phyloP scores from a whole-genome alignment of 129 eudicot genomes.

The Tanacetum coccineum region DNA sequence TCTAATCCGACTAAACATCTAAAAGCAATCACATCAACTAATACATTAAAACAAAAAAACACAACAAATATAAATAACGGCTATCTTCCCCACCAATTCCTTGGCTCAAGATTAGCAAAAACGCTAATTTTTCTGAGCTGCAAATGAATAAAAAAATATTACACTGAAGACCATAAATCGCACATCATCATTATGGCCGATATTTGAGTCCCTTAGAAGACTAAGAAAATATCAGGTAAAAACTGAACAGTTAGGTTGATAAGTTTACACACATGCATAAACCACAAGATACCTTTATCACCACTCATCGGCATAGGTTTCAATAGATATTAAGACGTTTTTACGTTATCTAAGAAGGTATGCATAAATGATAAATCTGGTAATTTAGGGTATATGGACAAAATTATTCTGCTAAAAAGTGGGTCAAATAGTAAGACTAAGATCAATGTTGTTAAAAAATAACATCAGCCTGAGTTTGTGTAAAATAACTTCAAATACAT shows the following conservation, averaged over 20 bases:
- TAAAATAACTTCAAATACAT: not conserved
- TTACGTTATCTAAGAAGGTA: not conserved
- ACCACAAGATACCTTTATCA: slow-evolving; percentile 7
- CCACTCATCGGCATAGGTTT: not conserved
- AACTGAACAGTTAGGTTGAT: not conserved
- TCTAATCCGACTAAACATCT: too few species aligned
- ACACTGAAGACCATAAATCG: slow-evolving; percentile 34
- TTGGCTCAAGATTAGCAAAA: too few species aligned
- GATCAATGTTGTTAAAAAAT: slow-evolving; percentile 3
- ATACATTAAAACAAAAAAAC: too few species aligned
- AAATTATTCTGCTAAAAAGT: not conserved
- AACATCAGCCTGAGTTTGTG: slow-evolving; percentile 2
- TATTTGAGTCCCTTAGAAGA: too few species aligned
- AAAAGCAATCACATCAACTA: too few species aligned
- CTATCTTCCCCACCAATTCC: too few species aligned
- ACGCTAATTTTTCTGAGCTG: too few species aligned
- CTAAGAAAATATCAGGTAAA: not conserved
- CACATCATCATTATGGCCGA: slow-evolving; percentile 3
- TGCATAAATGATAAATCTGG: not conserved
- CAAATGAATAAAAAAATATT: too few species aligned
- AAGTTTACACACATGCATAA: not conserved
- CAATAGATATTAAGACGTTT: not conserved
- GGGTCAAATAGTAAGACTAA: slow-evolving; percentile 1
- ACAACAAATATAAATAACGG: too few species aligned
- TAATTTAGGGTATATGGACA: not conserved